A percentile compares a stretch with the other conserved stretches of the same genome.
phyloP scores from a whole-genome alignment of 2,329 filamentous ascomycete genomes.

The Coleophoma crateriformis region DNA sequence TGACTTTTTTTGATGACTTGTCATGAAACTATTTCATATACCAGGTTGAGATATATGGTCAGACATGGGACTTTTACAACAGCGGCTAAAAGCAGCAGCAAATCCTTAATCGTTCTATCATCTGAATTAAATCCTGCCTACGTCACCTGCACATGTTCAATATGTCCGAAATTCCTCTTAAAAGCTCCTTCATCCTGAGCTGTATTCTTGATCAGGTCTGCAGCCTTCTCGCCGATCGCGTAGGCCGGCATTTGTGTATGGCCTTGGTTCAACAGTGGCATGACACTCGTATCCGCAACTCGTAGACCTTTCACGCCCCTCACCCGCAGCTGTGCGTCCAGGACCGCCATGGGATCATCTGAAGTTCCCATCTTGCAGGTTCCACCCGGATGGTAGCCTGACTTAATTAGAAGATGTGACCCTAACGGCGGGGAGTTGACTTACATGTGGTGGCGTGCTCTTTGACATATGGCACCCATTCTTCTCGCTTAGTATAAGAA shows the following conservation, averaged over 20 bases:
- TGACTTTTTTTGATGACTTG: no score
- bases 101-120: no score
- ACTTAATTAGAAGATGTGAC: background rate
- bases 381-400: conserved; percentile 50
- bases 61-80: no score
- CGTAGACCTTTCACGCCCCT: conserved; percentile 17
- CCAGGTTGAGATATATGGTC: no score
- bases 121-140: no score
- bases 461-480: conserved; percentile 53
- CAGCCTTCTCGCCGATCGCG: conserved; percentile 49
- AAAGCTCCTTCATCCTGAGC: background rate
- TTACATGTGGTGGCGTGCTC: conserved; percentile 56
- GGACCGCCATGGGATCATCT: conserved; percentile 35
- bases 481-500: conserved; percentile 43
- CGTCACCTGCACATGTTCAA: background rate
- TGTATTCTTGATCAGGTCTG: conserved; percentile 42
- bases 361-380: conserved; percentile 50
- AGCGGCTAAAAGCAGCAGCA: no score
- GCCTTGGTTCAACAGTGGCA: conserved; percentile 36
- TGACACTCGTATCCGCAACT: conserved; percentile 22
- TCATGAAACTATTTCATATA: no score
- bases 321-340: conserved; percentile 17
- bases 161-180: background rate
- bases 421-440: conserved; percentile 9
- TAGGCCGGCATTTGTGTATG: conserved; percentile 54